These are phyloP conservation scores for Poa annua DNA, from an alignment of 176 grass and related monocot species.

Conservation along the genomic window DNA sequence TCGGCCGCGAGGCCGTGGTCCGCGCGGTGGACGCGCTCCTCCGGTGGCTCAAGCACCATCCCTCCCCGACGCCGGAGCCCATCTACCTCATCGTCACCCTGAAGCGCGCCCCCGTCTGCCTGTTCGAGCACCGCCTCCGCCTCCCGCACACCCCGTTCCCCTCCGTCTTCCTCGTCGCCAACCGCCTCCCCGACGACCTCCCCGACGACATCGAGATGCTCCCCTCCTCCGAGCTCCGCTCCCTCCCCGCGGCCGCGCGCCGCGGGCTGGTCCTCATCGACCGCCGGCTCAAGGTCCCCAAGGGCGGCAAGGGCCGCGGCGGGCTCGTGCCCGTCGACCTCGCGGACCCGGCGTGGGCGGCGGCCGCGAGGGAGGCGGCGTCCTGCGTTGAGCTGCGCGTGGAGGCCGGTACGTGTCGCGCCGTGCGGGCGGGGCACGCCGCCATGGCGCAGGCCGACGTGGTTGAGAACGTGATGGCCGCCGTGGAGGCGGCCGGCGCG, in stretches of 20 bases:
- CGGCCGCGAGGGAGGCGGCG: conserved; percentile 43
- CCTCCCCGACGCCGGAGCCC: conserved; percentile 42
- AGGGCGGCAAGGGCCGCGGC: conserved; percentile 29
- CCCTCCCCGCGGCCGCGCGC: conserved; percentile 42
- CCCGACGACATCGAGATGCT: conserved; percentile 50
- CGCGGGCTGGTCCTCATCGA: conserved; percentile 66
- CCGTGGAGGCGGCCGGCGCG: conserved; percentile 50
- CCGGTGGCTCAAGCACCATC: conserved; percentile 53
- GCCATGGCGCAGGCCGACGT: conserved; percentile 36
- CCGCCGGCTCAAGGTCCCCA: conserved; percentile 40
- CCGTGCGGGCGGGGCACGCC: conserved; percentile 54
- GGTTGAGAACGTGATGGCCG: conserved; percentile 61
- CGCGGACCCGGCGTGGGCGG: conserved; percentile 43
- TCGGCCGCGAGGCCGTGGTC: conserved; percentile 46
- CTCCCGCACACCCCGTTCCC: conserved; percentile 59
- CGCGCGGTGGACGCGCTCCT: conserved; percentile 59
- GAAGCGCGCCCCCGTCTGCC: conserved; percentile 47
- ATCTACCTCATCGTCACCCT: conserved; percentile 61
- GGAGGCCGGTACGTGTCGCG: conserved; percentile 55
- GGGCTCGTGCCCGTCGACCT: conserved; percentile 52
- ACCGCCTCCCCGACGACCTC: conserved; percentile 39
- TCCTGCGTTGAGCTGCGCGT: conserved; percentile 44
- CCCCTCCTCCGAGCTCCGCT: conserved; percentile 46
- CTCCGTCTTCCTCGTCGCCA: conserved; percentile 48
- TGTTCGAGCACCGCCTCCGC: conserved; percentile 52